Base-by-base conservation (phyloP, 306 rosid species). In the Medicago ruthenica region DNA sequence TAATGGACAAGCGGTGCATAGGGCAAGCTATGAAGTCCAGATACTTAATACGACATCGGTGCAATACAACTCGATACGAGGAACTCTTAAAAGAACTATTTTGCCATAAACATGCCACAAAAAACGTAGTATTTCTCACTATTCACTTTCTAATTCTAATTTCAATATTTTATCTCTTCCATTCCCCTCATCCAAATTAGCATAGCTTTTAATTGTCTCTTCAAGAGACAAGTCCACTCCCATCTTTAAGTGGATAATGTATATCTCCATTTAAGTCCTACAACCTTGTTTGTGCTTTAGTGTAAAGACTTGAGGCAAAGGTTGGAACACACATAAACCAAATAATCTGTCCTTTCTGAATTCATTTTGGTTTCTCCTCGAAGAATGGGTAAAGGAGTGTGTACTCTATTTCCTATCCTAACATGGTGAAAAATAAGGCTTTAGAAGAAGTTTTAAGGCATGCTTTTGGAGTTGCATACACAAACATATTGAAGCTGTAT, bases 301-400 rank as follows among this genome's bases (percentile, higher is more conserved):
- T 20, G n/a, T 21, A 16, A 9, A 40, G 51, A 10, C 53, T 18
- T 9, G 40, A 65, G 51, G 11, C 53, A 65, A 63, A 63, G 24
- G 47, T 34, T 63, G 14, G 45, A 63, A 16, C 14, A 16, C 24
- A 63, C 69, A 7, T 61, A 37, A n/a, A 37, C 8, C 45, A 37
- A 40, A 40, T 65, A 12, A 41, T 18, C 48, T 65, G 53, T 65
- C 53, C 31, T n/a, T 18, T 40, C 10, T 20, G 51, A 65, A 65
- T 20, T 21, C 71, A 65, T 65, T 65, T 65, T 65, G 51, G 70
- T 17, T 65, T 65, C 51, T 65, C 16, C 24, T 65, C 51, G 5
- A 65, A 65, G 51, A 63, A 40, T 65, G 71, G 27, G 41, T 40
- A n/a, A 34, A 62, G 45, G 45, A 7, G 69, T 7, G 15, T 36